Evolutionary conservation across 768 basidiomycete genomes (phyloP).

Genomic region (Suillus subalutaceus): DNA sequence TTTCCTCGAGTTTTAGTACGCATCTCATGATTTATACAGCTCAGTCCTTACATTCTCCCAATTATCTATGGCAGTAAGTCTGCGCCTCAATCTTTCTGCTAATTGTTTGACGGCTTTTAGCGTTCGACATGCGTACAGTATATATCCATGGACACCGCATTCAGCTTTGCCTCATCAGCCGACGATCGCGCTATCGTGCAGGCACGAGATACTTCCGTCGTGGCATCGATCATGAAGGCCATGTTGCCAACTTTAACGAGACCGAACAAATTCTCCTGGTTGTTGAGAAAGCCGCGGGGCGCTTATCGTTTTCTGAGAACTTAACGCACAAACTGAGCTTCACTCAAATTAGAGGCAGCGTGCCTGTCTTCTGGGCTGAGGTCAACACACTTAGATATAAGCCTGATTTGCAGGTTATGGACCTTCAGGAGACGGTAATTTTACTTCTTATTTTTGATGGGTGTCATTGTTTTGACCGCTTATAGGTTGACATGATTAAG

Average conservation of each 20-base stretch:
- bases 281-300: constrained; percentile 54
- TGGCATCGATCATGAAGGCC: constrained; percentile 85
- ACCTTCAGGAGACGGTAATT: constrained; percentile 80
- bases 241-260: constrained; percentile 98
- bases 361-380: constrained; percentile 96
- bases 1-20: background rate
- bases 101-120: constrained; percentile 41
- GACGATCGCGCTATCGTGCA: constrained; percentile 91
- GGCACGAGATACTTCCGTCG: constrained; percentile 97
- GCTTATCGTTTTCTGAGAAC: constrained; percentile 45
- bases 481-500: constrained; percentile 68
- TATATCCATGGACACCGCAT: constrained; percentile 79
- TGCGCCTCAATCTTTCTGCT: background rate
- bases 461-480: constrained; percentile 1
- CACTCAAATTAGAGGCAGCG: constrained; percentile 92
- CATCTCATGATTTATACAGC: constrained; percentile 46
- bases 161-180: constrained; percentile 86
- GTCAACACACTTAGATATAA: constrained; percentile 94
- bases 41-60: constrained; percentile 88
- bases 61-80: constrained; percentile 92
- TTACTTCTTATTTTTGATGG: constrained; percentile 1
- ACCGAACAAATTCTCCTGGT: constrained; percentile 92
- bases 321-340: constrained; percentile 74
- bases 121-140: constrained; percentile 81
- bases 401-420: constrained; percentile 97